A percentile compares a stretch with the other conserved stretches of the same genome.
Evolutionary conservation across 352 stramenopile species (phyloP).

Genomic region (Phytopythium ostracodes): DNA sequence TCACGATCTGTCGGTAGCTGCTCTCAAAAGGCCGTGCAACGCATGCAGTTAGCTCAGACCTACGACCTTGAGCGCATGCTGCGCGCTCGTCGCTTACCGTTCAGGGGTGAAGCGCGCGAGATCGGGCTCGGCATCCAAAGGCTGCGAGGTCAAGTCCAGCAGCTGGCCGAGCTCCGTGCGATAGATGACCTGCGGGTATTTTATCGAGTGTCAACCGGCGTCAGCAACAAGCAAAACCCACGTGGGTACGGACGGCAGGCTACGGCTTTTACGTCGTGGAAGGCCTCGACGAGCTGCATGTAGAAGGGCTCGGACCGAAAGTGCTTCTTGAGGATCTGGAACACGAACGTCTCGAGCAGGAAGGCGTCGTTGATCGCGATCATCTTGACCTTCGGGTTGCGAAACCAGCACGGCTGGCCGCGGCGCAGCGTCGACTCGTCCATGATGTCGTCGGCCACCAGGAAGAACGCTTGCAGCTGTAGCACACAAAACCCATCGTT

Average conservation of each 20-base stretch:
- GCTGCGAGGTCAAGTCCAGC: conserved; percentile 89
- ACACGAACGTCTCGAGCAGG: conserved; percentile 93
- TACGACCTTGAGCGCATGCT: too few relatives aligned
- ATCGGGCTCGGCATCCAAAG: conserved; percentile 73
- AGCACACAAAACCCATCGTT: conserved; percentile 3
- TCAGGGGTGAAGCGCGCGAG: conserved; percentile 93
- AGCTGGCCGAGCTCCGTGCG: conserved; percentile 97
- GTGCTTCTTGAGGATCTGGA: conserved; percentile 86
- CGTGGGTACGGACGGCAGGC: too few relatives aligned
- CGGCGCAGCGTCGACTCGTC: conserved; percentile 94
- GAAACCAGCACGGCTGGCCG: conserved; percentile 98
- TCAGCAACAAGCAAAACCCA: too few relatives aligned
- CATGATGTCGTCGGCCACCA: conserved; percentile 99
- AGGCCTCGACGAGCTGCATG: conserved; percentile 95
- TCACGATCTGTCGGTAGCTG: conserved; percentile 91
- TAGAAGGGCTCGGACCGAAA: conserved; percentile 87
- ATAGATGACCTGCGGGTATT: conserved; percentile 84
- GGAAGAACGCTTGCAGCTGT: conserved; percentile 97
- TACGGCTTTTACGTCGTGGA: conserved; percentile 87
- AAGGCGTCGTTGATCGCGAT: conserved; percentile 98
- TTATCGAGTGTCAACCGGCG: too few relatives aligned
- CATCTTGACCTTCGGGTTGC: conserved; percentile 83
- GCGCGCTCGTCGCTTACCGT: too few relatives aligned
- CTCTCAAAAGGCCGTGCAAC: neutral
- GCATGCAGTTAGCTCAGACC: neutral